Percentiles rank a stretch among this genome's conserved stretches.
phyloP scores from a whole-genome alignment of 371 early-diverging fungal genomes.

The Mortierella sp. region DNA sequence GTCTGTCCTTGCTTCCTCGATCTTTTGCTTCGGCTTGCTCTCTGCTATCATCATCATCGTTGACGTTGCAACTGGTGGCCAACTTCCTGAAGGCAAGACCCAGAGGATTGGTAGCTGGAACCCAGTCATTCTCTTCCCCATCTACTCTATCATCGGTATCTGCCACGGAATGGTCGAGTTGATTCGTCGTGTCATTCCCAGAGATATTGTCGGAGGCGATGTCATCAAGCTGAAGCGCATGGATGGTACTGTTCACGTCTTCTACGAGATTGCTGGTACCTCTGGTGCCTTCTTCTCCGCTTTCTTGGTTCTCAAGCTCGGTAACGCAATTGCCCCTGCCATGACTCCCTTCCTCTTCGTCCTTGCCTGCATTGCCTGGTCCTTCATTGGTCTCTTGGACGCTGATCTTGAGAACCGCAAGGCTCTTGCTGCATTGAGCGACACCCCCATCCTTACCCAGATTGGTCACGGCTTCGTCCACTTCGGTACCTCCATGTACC shows the following conservation, averaged over 20 bases:
- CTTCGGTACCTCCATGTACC: constrained; percentile 52
- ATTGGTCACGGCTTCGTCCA: constrained; percentile 45
- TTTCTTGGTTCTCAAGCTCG: constrained; percentile 56
- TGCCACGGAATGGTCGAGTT: constrained; percentile 64
- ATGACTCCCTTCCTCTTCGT: constrained; percentile 59
- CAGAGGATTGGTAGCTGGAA: constrained; percentile 45
- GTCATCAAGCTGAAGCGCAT: constrained; percentile 62
- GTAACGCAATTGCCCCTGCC: constrained; percentile 54
- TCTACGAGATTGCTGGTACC: constrained; percentile 66
- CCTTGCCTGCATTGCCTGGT: constrained; percentile 55
- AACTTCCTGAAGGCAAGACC: constrained; percentile 22
- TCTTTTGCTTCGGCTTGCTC: constrained; percentile 54
- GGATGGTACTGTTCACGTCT: constrained; percentile 63
- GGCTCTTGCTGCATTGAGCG: constrained; percentile 21
- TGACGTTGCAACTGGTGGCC: constrained; percentile 62
- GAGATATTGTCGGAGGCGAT: constrained; percentile 67
- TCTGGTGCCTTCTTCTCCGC: constrained; percentile 60
- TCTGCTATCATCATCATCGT: constrained; percentile 57
- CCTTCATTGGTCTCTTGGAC: constrained; percentile 49
- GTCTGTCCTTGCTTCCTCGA: constrained; percentile 56
- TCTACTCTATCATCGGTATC: constrained; percentile 57
- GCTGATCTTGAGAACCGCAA: constrained; percentile 27
- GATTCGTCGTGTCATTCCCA: constrained; percentile 66
- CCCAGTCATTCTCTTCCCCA: constrained; percentile 49
- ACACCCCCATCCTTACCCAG: constrained; percentile 15